Base-by-base conservation (phyloP, 2,329 filamentous ascomycete genomes). In the Pochonia chlamydosporia region DNA sequence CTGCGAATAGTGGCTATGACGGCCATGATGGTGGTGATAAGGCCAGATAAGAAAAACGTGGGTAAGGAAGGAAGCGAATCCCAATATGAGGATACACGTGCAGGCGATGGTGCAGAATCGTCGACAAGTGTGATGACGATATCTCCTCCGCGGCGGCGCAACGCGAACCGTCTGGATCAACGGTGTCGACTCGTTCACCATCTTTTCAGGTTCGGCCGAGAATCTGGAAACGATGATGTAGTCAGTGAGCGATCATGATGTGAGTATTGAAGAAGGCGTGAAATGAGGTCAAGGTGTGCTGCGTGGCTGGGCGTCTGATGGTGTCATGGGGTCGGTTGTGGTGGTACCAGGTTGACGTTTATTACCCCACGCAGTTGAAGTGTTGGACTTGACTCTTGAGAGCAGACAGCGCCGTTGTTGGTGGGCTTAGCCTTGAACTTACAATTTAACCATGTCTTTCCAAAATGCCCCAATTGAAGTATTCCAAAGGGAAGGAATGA, bases 41-140 rank as follows among this genome's bases (percentile, higher is more conserved):
- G 67, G 63, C 64, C 64, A 58, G 56, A 66, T 49, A 44, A 76
- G 61, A 28, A 76, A 60, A n/a, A 73, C 65, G 35, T 73, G 69
- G 37, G 79, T 52, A 14, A 75, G 56, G 44, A 82, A 74, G 39
- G 70, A 69, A 16, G 75, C 58, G 40, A 82, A 65, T 14, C 76
- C 72, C 43, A 68, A 68, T 37, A 79, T 58, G 30, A 82, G 61
- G 8, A 79, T 69, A 11, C 78, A 82, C 26, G 76, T 66, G 42
- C 80, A 68, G 20, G 77, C 73, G 48, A 87, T 71, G 36, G 81
- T 85, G 61, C 82, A 87, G 63, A 85, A 80, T 49, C 82, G 79
- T 43, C 84, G 81, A 40, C 83, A 62, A 24, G 75, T 76, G 54
- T 77, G 72, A 55, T 85, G 81, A 39, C 71, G 71, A 57, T 83